phyloP scores from a whole-genome alignment of 1,284 basidiomycete genomes.

The Sphagnurus paluster region DNA sequence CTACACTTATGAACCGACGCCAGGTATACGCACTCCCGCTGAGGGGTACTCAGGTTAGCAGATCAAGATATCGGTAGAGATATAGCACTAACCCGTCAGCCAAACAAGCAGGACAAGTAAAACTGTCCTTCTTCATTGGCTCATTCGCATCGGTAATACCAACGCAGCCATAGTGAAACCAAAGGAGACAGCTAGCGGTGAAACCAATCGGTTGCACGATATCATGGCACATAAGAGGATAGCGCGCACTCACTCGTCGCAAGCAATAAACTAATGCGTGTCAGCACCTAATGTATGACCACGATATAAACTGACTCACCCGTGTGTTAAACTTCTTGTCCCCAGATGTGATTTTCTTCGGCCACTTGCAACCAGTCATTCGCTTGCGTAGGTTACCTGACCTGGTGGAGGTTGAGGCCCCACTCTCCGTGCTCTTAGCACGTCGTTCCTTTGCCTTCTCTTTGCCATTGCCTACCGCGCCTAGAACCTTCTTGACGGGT shows the following conservation, averaged over 20 bases:
- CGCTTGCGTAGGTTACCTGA: too few relatives aligned
- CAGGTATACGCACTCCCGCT: background rate
- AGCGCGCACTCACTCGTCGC: constrained; percentile 30
- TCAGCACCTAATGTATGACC: background rate
- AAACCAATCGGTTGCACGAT: background rate
- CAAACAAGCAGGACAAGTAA: constrained; percentile 36
- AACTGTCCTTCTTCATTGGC: constrained; percentile 26
- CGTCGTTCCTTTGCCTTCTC: constrained; percentile 11
- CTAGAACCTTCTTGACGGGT: background rate
- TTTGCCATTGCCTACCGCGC: constrained; percentile 7
- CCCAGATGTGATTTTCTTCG: constrained; percentile 13
- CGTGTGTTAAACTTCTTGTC: constrained; percentile 25
- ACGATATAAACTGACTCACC: constrained; percentile 18
- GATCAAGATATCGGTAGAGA: background rate
- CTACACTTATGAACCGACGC: background rate
- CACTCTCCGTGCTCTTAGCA: constrained; percentile 3
- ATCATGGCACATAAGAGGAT: background rate
- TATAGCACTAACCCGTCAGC: constrained; percentile 25
- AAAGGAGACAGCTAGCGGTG: constrained; percentile 27
- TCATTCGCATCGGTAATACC: constrained; percentile 28
- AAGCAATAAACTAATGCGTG: constrained; percentile 32
- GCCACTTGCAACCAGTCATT: constrained; percentile 17
- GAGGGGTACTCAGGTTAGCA: background rate
- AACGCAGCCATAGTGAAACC: constrained; percentile 43
- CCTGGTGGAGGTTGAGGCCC: background rate